These are phyloP conservation scores for Colletotrichum brevisporum DNA, from an alignment of 2,329 filamentous ascomycete species.

Conservation along the genomic window DNA sequence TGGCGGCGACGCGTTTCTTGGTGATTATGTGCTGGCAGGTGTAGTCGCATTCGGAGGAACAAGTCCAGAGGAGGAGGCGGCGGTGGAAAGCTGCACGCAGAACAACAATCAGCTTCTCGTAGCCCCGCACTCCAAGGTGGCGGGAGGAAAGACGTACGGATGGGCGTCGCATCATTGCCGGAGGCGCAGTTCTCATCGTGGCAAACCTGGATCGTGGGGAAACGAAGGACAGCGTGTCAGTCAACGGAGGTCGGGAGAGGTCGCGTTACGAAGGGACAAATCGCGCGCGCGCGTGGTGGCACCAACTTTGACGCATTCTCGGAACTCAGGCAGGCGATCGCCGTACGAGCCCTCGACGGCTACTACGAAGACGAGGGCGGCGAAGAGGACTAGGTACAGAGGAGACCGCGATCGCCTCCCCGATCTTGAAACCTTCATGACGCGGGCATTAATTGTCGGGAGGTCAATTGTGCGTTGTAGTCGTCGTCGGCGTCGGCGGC, in stretches of 20 bases:
- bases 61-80: conserved; percentile 92
- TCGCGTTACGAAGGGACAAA: neutral
- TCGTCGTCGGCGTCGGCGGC: conserved; percentile 1
- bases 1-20: conserved; percentile 73
- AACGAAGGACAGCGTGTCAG: conserved; percentile 19
- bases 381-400: conserved; percentile 47
- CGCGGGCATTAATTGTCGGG: conserved; percentile 33
- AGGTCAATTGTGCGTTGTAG: neutral
- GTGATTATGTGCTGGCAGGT: conserved; percentile 96
- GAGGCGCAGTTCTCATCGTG: conserved; percentile 82
- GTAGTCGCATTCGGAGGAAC: conserved; percentile 96
- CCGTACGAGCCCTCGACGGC: conserved; percentile 80
- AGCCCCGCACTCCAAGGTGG: neutral
- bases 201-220: conserved; percentile 74
- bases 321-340: conserved; percentile 89
- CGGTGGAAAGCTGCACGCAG: conserved; percentile 78
- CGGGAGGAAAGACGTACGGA: conserved; percentile 71
- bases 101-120: conserved; percentile 30
- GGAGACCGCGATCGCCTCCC: conserved; percentile 37
- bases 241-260: conserved; percentile 1
- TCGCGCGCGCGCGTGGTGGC: conserved; percentile 4
- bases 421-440: conserved; percentile 38
- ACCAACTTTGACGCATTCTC: conserved; percentile 84
- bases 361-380: conserved; percentile 56
- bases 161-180: conserved; percentile 69